Evolutionary conservation across 208 protist genomes (phyloP), one percentile per base, ranked within the genome.

Genomic region (Trypanosoma cruzi): DNA sequence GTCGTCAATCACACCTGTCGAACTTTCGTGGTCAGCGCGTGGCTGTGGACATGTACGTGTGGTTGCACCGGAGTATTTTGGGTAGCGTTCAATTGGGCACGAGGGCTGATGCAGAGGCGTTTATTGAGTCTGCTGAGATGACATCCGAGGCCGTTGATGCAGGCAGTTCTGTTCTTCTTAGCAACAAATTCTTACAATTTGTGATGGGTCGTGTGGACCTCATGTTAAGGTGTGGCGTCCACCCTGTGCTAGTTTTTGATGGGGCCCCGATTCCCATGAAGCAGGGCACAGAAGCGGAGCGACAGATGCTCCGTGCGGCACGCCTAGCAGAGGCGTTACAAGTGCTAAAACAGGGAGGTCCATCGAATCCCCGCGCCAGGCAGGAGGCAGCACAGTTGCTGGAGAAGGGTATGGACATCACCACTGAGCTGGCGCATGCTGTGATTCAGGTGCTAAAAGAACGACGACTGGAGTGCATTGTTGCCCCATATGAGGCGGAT

Each of bases 401-500:
- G 42, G 80, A 90, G 64, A 88, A 82, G 71, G 79, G 84, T 20
- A 75, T 93, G 31, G 86, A 96, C 63, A 84, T 96, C 60, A 86
- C 85, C 1, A 82, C 90, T 13, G 84, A 93, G 72, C 54, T 96
- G 22, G 90, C 90, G 6, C 84, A 92, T 48, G 75, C 77, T n/a
- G 80, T 96, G 3, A 81, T 96, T 49, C 81, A 86, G 52, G 58
- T 93, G 5, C 61, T 96, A 53, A 80, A 92, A 65, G 81, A 89
- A 57, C 76, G 69, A 24, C 79, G 81, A 65, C 67, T 96, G 29
- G 85, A 96, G 73, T 99, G 90, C 71, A 81, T 99, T 14, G 98
- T 99, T 4, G 93, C 99, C n/a, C 99, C 99, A 5, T 99, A 99
- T 77, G 99, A 99, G 91, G 99, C 99, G 0, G 99, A 99, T 84